Evolutionary conservation across 768 basidiomycete genomes (phyloP), one percentile per base, ranked within the genome.

Genomic region (Psilocybe cyanescens): DNA sequence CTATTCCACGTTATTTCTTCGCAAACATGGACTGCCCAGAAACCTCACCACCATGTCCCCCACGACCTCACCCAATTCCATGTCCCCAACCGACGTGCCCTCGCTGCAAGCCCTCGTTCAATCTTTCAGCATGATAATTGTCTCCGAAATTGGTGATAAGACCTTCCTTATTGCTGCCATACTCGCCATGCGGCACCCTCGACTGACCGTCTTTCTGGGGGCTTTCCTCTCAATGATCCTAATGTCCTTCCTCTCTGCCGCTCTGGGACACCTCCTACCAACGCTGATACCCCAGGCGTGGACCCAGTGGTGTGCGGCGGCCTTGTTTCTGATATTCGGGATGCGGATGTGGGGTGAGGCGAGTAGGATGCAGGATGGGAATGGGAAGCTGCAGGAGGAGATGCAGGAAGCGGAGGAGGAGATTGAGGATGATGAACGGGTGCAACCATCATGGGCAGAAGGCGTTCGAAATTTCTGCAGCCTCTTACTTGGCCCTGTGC

Each of bases 341-440:
- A 77, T 79, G 52, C 92, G 91, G 76, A 96, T 99, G 94, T 70
- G 94, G 57, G 77, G 88, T 71, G 97, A 99, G 72, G 96, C 87
- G 3, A 77, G 86, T 56, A 80, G 79, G 64, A 98, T 99, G 94
- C 79, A 85, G 57, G 77, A 78, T 0, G 94, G 92, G 5, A 88
- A 78, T 56, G 89, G 86, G 61, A 94, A 95, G 76, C 90, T 97
- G 14, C 76, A 88, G 69, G 96, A 98, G 74, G 97, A 99, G 76
- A 93, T 98, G 90, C 84, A 86, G 57, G 96, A 99, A 78, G 91
- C 93, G n/a, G 90, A 91, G 76, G 94, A 96, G 72, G 97, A 99
- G 76, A 91, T 99, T 55, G 89, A 94, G 67, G 92, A 86, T 3
- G 92, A 94, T 63, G 90, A 88, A 35, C 85, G 81, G 2, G 80